Evolutionary conservation across 495 filamentous ascomycete species (phyloP).

Genomic region (Aspergillus ostianus): DNA sequence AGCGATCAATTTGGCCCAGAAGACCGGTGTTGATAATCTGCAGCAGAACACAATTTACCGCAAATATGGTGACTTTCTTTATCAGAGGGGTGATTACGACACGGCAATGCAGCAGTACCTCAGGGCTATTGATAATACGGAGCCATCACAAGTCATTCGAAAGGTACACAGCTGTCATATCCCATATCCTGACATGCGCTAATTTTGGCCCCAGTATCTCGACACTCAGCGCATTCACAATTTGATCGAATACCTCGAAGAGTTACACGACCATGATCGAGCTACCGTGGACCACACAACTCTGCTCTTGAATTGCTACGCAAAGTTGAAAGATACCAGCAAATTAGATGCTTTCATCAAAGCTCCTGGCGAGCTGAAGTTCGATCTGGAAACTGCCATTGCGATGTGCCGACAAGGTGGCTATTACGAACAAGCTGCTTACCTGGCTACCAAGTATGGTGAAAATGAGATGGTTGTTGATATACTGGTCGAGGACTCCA

Average conservation of each 20-base stretch:
- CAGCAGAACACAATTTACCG: slow-evolving; percentile 91
- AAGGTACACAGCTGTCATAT: slow-evolving; percentile 53
- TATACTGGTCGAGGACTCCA: slow-evolving; percentile 92
- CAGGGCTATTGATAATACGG: slow-evolving; percentile 90
- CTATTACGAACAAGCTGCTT: slow-evolving; percentile 96
- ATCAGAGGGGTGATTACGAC: slow-evolving; percentile 92
- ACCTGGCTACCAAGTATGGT: slow-evolving; percentile 88
- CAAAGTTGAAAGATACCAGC: slow-evolving; percentile 91
- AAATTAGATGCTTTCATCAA: slow-evolving; percentile 97
- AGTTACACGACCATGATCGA: slow-evolving; percentile 89
- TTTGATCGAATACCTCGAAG: slow-evolving; percentile 95
- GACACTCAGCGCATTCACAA: slow-evolving; percentile 97
- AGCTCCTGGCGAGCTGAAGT: slow-evolving; percentile 89
- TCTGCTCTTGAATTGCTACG: slow-evolving; percentile 92
- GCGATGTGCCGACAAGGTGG: slow-evolving; percentile 97
- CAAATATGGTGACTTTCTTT: slow-evolving; percentile 93
- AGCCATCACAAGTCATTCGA: slow-evolving; percentile 90
- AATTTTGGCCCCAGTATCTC: slow-evolving; percentile 60
- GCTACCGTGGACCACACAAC: slow-evolving; percentile 97
- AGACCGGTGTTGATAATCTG: slow-evolving; percentile 68
- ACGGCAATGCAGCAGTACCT: slow-evolving; percentile 98
- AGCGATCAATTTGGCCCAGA: slow-evolving; percentile 91
- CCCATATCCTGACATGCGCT: slow-evolving; percentile 8
- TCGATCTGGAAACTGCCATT: slow-evolving; percentile 96
- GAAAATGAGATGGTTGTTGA: slow-evolving; percentile 93